A percentile compares a stretch with the other conserved stretches of the same genome.
These are phyloP conservation scores for Sarocladium oryzae DNA, from an alignment of 2,329 filamentous ascomycete species.

Conservation along the genomic window DNA sequence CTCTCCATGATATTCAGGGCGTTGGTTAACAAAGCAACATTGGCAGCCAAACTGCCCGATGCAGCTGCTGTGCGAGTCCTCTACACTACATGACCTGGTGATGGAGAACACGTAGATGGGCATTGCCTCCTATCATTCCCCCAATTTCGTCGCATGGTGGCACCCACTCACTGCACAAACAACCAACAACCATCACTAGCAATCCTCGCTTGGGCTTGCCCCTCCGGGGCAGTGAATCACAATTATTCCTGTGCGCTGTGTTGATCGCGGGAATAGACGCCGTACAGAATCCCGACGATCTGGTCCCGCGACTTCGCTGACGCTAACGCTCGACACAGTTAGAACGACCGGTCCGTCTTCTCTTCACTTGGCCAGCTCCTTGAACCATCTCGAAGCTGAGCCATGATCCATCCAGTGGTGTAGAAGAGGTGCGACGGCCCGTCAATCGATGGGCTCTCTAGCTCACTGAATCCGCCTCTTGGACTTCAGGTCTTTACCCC, in stretches of 20 bases:
- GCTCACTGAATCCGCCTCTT: too few species aligned
- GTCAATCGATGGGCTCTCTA: too few species aligned
- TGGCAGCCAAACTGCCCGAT: background rate
- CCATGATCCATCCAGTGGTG: too few species aligned
- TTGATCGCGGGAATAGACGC: constrained; percentile 4
- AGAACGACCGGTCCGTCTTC: background rate
- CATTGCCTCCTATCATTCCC: background rate
- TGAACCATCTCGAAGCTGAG: too few species aligned
- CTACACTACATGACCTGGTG: background rate
- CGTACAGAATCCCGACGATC: constrained; percentile 22
- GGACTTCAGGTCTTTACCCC: too few species aligned
- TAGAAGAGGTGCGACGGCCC: too few species aligned
- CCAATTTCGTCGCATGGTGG: background rate
- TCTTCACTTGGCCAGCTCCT: background rate
- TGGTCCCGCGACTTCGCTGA: constrained; percentile 26
- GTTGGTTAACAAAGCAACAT: too few species aligned
- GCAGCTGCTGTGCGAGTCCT: background rate
- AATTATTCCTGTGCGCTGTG: background rate
- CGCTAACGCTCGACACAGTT: constrained; percentile 19
- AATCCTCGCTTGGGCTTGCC: constrained; percentile 2
- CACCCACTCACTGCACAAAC: background rate
- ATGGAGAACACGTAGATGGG: background rate
- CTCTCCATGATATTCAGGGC: too few species aligned
- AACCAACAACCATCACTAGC: background rate
- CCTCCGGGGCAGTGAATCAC: background rate